phyloP scores from a whole-genome alignment of 1,284 basidiomycete genomes.

The Trametes sp. region DNA sequence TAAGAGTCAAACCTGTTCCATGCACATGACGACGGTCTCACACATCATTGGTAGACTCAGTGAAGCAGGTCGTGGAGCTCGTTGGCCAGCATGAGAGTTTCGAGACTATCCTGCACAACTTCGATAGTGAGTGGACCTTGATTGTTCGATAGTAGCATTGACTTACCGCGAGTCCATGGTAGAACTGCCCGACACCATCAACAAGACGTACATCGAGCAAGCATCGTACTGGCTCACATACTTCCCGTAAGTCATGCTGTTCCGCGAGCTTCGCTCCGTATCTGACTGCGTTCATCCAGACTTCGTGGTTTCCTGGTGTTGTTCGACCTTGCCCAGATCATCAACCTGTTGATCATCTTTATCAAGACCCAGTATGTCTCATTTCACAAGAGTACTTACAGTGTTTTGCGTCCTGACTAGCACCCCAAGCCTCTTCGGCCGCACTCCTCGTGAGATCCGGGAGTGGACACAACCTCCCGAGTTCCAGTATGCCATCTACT shows the following conservation, averaged over 20 bases:
- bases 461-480: conserved; percentile 96
- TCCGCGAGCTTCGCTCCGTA: neutral
- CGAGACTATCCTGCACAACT: conserved; percentile 67
- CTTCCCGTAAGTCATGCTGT: conserved; percentile 73
- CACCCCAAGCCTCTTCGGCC: conserved; percentile 77
- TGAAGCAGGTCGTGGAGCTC: conserved; percentile 71
- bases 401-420: neutral
- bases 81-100: conserved; percentile 76
- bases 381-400: neutral
- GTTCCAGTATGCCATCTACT: conserved; percentile 92
- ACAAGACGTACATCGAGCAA: conserved; percentile 84
- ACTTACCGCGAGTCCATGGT: conserved; percentile 13
- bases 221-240: conserved; percentile 94
- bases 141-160: neutral
- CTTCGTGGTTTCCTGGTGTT: conserved; percentile 93
- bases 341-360: conserved; percentile 89
- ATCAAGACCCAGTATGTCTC: conserved; percentile 74
- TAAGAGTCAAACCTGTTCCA: conserved; percentile 46
- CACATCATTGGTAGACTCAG: conserved; percentile 54
- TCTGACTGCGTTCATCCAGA: conserved; percentile 44
- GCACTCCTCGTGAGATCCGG: conserved; percentile 94
- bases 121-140: conserved; percentile 60
- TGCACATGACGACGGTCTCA: neutral
- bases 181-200: conserved; percentile 79
- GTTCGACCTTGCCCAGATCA: conserved; percentile 95